Evolutionary conservation across 352 stramenopile species (phyloP).

Genomic region (Globisporangium perplexum): DNA sequence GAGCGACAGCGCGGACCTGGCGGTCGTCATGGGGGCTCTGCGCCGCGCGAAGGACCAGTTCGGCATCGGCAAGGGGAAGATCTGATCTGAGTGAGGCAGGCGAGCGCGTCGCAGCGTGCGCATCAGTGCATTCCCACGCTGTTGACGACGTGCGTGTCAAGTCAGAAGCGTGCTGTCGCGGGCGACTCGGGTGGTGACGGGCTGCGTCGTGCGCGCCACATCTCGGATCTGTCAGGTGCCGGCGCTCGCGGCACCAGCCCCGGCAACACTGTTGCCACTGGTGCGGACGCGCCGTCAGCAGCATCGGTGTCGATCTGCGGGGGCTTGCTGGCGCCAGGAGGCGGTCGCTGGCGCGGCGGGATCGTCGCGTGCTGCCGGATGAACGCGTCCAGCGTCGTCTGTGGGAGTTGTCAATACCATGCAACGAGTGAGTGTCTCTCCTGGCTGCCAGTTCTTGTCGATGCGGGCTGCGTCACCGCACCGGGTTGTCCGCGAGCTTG

Average conservation of each 20-base stretch:
- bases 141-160: too few relatives aligned
- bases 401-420: not conserved
- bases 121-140: not conserved
- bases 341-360: not conserved
- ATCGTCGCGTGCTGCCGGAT: slow-evolving; percentile 25
- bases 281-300: slow-evolving; percentile 5
- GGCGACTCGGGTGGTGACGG: slow-evolving; percentile 5
- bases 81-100: not conserved
- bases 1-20: slow-evolving; percentile 19
- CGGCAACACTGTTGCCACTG: slow-evolving; percentile 11
- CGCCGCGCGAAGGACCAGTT: slow-evolving; percentile 61
- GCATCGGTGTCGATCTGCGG: slow-evolving; percentile 7
- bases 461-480: too few relatives aligned
- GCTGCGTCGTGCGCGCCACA: slow-evolving; percentile 18
- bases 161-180: slow-evolving; percentile 27
- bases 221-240: slow-evolving; percentile 13
- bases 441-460: not conserved
- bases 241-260: slow-evolving; percentile 1
- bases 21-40: slow-evolving; percentile 53
- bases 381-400: slow-evolving; percentile 50
- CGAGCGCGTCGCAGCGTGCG: not conserved
- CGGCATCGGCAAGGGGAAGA: slow-evolving; percentile 40
- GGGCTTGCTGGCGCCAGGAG: slow-evolving; percentile 7
- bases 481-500: slow-evolving; percentile 26
- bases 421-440: not conserved